Conservation (phyloP, 176 grass and related monocot genomes). For the Panicum miliaceum region DNA sequence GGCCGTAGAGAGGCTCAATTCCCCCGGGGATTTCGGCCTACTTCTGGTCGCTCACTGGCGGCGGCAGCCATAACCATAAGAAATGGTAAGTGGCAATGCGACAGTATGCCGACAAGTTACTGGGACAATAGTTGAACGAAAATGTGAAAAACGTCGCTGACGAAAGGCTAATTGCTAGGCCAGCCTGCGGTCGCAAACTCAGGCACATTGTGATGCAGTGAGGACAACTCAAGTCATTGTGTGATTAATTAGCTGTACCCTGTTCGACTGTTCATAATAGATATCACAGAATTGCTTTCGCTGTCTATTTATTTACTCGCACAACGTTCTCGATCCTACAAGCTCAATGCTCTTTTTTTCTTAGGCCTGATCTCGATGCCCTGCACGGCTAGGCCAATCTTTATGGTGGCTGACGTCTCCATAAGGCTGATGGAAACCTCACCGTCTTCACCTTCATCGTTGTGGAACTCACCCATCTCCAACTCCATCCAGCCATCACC, state of each 20-base stretch:
- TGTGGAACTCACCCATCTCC: constrained; percentile 59
- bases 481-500: too few species aligned
- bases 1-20: too few species aligned
- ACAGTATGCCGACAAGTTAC: background rate
- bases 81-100: too few species aligned
- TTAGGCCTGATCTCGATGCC: constrained; percentile 79
- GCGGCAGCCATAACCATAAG: too few species aligned
- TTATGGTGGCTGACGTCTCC: constrained; percentile 40
- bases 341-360: background rate
- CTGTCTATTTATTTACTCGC: background rate
- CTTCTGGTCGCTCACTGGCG: too few species aligned
- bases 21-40: too few species aligned
- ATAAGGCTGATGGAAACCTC: constrained; percentile 53
- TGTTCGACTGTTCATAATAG: background rate
- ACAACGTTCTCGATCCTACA: background rate
- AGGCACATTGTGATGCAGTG: background rate
- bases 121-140: background rate
- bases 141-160: too few species aligned
- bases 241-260: background rate
- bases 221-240: background rate
- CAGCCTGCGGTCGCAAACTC: background rate
- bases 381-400: constrained; percentile 61
- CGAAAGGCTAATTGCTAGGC: background rate
- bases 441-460: constrained; percentile 38
- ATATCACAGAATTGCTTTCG: background rate